Evolutionary conservation across 768 basidiomycete species (phyloP).

Genomic region (Suillus alpinus): DNA sequence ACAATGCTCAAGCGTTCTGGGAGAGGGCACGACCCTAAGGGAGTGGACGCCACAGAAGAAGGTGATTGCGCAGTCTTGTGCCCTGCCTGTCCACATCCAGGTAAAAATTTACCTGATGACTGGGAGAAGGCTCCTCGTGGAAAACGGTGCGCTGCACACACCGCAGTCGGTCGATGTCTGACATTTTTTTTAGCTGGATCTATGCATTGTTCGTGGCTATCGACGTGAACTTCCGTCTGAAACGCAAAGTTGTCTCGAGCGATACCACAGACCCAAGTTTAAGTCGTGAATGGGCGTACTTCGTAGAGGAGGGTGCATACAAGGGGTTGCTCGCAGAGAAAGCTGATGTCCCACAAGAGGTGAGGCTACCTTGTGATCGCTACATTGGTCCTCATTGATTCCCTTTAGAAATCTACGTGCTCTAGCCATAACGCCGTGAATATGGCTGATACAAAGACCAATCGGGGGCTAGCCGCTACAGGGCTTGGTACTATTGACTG

Average conservation of each 20-base stretch:
- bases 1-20: not conserved
- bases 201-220: too few relatives aligned
- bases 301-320: slow-evolving; percentile 24
- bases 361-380: too few relatives aligned
- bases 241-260: slow-evolving; percentile 17
- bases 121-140: not conserved
- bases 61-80: not conserved
- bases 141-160: too few relatives aligned
- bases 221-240: slow-evolving; percentile 26
- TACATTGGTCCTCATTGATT: too few relatives aligned
- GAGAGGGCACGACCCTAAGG: not conserved
- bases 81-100: slow-evolving; percentile 2
- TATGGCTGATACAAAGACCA: slow-evolving; percentile 16
- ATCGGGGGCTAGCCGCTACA: slow-evolving; percentile 22
- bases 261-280: slow-evolving; percentile 17
- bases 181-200: too few relatives aligned
- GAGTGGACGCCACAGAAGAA: too few relatives aligned
- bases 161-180: too few relatives aligned
- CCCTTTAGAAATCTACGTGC: slow-evolving; percentile 25
- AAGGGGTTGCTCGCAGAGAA: slow-evolving; percentile 16
- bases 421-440: slow-evolving; percentile 28
- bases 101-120: slow-evolving; percentile 5
- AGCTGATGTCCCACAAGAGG: slow-evolving; percentile 20
- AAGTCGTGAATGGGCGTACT: slow-evolving; percentile 21
- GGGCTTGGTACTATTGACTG: slow-evolving; percentile 29